These are phyloP conservation scores for Penicillium silybi DNA, from an alignment of 495 filamentous ascomycete species.

Conservation along the genomic window DNA sequence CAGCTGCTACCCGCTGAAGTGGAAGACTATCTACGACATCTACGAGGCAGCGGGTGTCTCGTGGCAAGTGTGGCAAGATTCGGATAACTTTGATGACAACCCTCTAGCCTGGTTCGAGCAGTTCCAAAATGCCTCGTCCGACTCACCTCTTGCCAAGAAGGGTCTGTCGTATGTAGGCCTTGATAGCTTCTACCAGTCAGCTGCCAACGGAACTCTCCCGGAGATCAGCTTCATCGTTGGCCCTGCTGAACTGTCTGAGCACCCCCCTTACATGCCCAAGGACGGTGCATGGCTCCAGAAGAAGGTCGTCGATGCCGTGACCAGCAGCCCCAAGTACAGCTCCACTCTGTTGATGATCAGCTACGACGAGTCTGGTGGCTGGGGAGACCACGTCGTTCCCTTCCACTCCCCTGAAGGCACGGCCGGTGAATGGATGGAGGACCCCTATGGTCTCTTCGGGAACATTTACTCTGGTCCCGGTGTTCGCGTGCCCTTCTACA, in stretches of 20 bases:
- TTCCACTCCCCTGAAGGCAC: conserved; percentile 50
- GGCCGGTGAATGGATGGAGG: conserved; percentile 52
- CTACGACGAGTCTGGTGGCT: conserved; percentile 55
- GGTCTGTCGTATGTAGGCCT: conserved; percentile 44
- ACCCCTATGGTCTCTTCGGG: conserved; percentile 45
- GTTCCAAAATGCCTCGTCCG: conserved; percentile 40
- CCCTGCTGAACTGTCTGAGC: conserved; percentile 48
- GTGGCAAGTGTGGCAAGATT: conserved; percentile 54
- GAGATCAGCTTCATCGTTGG: conserved; percentile 52
- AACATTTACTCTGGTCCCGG: conserved; percentile 49
- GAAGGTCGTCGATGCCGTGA: conserved; percentile 49
- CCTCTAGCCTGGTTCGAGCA: conserved; percentile 53
- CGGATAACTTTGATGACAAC: conserved; percentile 55
- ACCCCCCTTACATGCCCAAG: conserved; percentile 50
- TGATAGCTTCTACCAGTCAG: conserved; percentile 47
- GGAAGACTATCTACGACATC: conserved; percentile 51
- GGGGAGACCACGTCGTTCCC: conserved; percentile 51
- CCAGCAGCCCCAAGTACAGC: conserved; percentile 44
- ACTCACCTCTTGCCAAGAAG: conserved; percentile 37
- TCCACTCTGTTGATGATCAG: conserved; percentile 50
- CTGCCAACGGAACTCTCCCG: conserved; percentile 50
- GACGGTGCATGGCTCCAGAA: conserved; percentile 57
- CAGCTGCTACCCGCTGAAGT: conserved; percentile 53
- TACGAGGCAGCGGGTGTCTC: conserved; percentile 50
- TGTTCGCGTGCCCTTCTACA: conserved; percentile 52